Conservation (phyloP, 2,329 filamentous ascomycete species). For the Chrysoporthe cubensis region DNA sequence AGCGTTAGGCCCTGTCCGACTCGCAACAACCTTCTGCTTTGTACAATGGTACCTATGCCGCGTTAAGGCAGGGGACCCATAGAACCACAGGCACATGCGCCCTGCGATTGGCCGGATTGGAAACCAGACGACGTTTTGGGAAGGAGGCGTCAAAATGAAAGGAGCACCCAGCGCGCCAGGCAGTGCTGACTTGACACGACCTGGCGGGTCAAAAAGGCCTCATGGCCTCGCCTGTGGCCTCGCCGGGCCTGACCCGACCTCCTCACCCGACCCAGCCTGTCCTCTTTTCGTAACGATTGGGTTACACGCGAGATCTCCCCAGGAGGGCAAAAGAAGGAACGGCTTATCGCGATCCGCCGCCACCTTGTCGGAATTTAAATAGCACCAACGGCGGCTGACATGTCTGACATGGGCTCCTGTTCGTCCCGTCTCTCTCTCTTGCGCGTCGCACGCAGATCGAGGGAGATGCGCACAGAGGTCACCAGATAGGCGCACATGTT, state of each 20-base stretch:
- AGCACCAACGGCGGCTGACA: not conserved
- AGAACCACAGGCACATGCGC: not conserved
- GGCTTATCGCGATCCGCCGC: too few relatives aligned
- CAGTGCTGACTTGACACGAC: not conserved
- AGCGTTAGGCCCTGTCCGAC: constrained; percentile 3
- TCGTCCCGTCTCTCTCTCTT: not conserved
- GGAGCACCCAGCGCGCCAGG: not conserved
- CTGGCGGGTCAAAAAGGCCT: too few relatives aligned
- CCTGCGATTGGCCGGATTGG: not conserved
- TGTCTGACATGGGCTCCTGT: not conserved
- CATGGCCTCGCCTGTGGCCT: not conserved
- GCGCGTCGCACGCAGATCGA: too few relatives aligned
- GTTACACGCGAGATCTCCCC: too few relatives aligned
- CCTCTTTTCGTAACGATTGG: too few relatives aligned
- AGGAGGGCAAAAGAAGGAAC: too few relatives aligned
- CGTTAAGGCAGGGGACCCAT: not conserved
- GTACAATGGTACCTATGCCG: too few relatives aligned
- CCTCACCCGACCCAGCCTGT: too few relatives aligned
- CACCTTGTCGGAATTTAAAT: not conserved
- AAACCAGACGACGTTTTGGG: not conserved
- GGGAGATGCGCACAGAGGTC: too few relatives aligned
- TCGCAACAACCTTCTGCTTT: not conserved
- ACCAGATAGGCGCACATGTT: too few relatives aligned
- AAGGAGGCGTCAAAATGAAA: constrained; percentile 5
- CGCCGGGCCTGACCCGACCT: too few relatives aligned